phyloP scores from a whole-genome alignment of 192 early-diverging fungal species.

The Spizellomyces punctatus region DNA sequence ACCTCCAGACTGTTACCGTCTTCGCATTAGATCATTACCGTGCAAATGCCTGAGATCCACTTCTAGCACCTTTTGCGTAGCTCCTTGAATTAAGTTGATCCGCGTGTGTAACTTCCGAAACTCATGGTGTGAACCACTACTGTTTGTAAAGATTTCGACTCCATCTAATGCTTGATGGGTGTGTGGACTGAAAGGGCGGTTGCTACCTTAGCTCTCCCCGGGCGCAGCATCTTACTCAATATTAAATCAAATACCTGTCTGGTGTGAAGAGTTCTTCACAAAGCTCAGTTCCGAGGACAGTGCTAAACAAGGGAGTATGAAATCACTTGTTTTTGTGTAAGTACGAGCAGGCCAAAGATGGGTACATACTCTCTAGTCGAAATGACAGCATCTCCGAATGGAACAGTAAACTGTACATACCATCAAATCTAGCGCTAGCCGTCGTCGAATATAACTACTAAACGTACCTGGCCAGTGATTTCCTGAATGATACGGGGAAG shows the following conservation, averaged over 20 bases:
- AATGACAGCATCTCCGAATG: constrained; percentile 92
- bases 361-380: constrained; percentile 65
- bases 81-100: constrained; percentile 85
- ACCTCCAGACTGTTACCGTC: constrained; percentile 71
- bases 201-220: constrained; percentile 28
- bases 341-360: not conserved
- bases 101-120: constrained; percentile 86
- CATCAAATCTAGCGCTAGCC: not conserved
- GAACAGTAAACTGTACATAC: constrained; percentile 60
- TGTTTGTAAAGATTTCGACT: constrained; percentile 95
- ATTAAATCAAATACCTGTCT: constrained; percentile 38
- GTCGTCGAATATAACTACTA: not conserved
- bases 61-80: constrained; percentile 77
- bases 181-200: constrained; percentile 65
- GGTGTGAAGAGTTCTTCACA: constrained; percentile 99
- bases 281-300: constrained; percentile 89
- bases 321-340: not conserved
- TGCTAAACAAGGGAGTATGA: constrained; percentile 26
- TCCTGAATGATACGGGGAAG: constrained; percentile 81
- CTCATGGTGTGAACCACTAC: constrained; percentile 96
- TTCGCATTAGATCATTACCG: not conserved
- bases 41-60: not conserved
- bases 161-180: constrained; percentile 92
- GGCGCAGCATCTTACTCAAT: constrained; percentile 1
- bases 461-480: constrained; percentile 71